Conservation (phyloP, 306 rosid genomes). For the Begonia fuchsioides region DNA sequence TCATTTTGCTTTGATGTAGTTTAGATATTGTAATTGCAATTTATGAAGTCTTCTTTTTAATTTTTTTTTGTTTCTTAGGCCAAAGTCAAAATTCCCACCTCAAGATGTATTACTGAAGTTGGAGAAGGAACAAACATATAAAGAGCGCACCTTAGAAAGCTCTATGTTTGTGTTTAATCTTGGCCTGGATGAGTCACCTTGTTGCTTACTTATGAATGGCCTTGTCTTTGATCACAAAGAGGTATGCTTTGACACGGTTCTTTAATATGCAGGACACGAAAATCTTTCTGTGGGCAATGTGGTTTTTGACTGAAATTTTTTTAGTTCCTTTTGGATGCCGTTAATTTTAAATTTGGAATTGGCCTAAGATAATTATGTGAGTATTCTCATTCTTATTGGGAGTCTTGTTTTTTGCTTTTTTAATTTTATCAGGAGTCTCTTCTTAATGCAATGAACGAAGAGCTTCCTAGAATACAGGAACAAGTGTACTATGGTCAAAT, state of each 20-base stretch:
- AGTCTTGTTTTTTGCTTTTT: background rate
- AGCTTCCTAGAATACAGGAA: conserved; percentile 87
- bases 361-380: too few relatives aligned
- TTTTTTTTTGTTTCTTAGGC: conserved; percentile 31
- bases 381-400: too few relatives aligned
- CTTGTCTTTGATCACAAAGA: conserved; percentile 68
- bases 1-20: too few relatives aligned
- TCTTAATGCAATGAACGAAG: conserved; percentile 73
- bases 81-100: conserved; percentile 80
- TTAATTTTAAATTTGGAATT: too few relatives aligned
- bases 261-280: background rate
- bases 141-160: conserved; percentile 59
- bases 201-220: conserved; percentile 86
- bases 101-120: conserved; percentile 68
- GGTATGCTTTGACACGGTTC: conserved; percentile 23
- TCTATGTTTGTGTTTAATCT: conserved; percentile 60
- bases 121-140: conserved; percentile 62
- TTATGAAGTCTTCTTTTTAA: background rate
- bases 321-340: too few relatives aligned
- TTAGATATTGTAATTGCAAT: too few relatives aligned
- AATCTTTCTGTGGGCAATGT: too few relatives aligned
- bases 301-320: too few relatives aligned
- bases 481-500: conserved; percentile 91
- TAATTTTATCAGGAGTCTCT: conserved; percentile 61
- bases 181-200: conserved; percentile 56